Percentiles rank a stretch among this genome's conserved stretches.
These are phyloP conservation scores for Miscanthus lutarioriparius DNA, from an alignment of 176 grass and related monocot species.

Conservation along the genomic window DNA sequence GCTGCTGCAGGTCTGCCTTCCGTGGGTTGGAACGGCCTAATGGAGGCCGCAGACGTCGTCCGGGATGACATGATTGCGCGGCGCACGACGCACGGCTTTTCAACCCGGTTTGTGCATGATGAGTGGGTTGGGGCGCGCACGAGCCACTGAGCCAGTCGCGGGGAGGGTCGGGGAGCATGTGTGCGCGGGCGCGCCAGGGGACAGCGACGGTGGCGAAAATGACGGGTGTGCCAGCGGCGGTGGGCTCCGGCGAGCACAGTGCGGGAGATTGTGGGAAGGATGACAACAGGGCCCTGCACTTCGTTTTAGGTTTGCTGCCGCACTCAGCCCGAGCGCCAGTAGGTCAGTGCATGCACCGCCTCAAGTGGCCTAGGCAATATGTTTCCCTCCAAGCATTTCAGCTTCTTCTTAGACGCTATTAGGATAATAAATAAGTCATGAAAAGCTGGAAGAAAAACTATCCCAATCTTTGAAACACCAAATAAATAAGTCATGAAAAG, in stretches of 20 bases:
- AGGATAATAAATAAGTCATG: not conserved
- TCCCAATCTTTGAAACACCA: not conserved
- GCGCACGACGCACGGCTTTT: constrained; percentile 28
- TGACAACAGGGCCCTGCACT: not conserved
- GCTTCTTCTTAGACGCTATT: not conserved
- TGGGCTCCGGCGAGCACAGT: constrained; percentile 30
- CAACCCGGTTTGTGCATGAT: constrained; percentile 6
- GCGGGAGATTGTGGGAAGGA: not conserved
- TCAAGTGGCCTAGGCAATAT: not conserved
- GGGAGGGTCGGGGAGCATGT: not conserved
- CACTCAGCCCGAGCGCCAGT: constrained; percentile 10
- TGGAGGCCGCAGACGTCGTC: not conserved
- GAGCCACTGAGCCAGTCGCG: not conserved
- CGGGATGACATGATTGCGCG: constrained; percentile 34
- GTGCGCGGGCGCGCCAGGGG: constrained; percentile 13
- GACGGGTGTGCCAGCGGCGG: constrained; percentile 12
- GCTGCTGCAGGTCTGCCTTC: not conserved
- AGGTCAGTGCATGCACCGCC: not conserved
- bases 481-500: no score
- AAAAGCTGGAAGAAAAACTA: no score
- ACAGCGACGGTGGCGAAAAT: constrained; percentile 37
- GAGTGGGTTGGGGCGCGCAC: not conserved
- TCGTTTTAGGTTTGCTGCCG: constrained; percentile 19
- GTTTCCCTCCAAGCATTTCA: not conserved
- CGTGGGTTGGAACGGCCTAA: not conserved